Evolutionary conservation across 1,284 basidiomycete species (phyloP), one percentile per base, ranked within the genome.

Genomic region (Trametes hirsuta): DNA sequence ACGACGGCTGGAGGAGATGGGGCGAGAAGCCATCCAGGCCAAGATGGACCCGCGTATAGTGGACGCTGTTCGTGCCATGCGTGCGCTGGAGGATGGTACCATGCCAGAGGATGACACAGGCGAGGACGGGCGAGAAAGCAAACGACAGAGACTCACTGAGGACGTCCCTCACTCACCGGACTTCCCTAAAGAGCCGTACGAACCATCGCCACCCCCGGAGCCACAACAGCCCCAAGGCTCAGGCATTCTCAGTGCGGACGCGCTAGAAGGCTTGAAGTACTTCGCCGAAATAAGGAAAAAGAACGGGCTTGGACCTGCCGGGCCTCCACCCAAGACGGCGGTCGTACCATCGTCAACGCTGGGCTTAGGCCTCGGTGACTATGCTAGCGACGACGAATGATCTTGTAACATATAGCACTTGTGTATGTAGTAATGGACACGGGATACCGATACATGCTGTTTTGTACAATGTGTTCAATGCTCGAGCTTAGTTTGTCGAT

Each of bases 31-130:
- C 1, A 95, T 98, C 65, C 82, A 87, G 68, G 82, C 92, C 11
- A 85, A 88, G 57, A 91, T 94, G 79, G 91, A 95, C 69, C 90
- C 90, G 3, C 80, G 87, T 18, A 88, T 97, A 53, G 86, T 97
- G 9, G 91, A 96, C 66, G 94, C 94, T 0, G 90, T 95, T 79
- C 83, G 91, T 53, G 79, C 87, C 1, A 83, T 96, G 34, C 81
- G 91, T 24, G 92, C 94, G 9, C 72, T 97, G 55, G 94, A 97
- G 75, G 93, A 95, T n/a, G 91, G 87, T 0, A 83, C 85, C 59
- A 71, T 77, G 22, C 66, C 85, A 12, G 82, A 81, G 12, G 73
- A 70, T 10, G 72, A 68, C 37, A 69, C 73, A 24, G 73, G 72
- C 6, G 76, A 78, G 3, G 56, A 58, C 14, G 78, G 76, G 51